Evolutionary conservation across 257 asterid genomes (phyloP), one percentile per base, ranked within the genome.

Genomic region (Lycium ferocissimum): DNA sequence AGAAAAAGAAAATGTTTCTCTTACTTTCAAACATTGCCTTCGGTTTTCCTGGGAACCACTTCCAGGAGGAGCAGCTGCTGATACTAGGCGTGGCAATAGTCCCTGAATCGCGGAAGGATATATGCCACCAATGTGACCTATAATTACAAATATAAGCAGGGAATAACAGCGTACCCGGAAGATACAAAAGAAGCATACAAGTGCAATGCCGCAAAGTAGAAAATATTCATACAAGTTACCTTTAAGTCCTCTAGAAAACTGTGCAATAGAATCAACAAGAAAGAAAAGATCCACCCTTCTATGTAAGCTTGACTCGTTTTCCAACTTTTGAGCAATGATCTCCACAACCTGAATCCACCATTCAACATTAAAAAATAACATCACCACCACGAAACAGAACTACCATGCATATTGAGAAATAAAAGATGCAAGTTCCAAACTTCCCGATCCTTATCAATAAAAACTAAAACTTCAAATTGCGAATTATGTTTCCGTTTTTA

Each of bases 41-140:
- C 91, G 98, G 88, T 95, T 94, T 87, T 95, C 98, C 83, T 79
- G 94, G 81, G 92, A 91, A 89, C 90, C 91, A 86, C 92, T 90
- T 85, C 96, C 91, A 83, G 96, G 95, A 86, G 98, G 98, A 84
- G 97, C 98, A 85, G 98, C 97, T 82, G 98, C 98, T 76, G 94
- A 88, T 86, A 95, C 80, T 67, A 95, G 87, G 62, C 98, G 97
- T 43, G 95, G 97, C 89, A 95, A 88, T 72, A 92, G 86, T 20
- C 93, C 92, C 88, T 93, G 97, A 87, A 95, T 90, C 17, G 96
- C 98, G 13, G 94, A 89, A 38, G 96, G 98, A 90, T 93, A 95
- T 84, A 93, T 84, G 58, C 94, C 94, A 80, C 94, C 92, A 84
- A 87, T 84, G 72, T 93, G 94, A 86, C 98, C 98, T 95, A 92